Evolutionary conservation across 169 alveolate species (phyloP).

Genomic region (Babesia gibsoni): DNA sequence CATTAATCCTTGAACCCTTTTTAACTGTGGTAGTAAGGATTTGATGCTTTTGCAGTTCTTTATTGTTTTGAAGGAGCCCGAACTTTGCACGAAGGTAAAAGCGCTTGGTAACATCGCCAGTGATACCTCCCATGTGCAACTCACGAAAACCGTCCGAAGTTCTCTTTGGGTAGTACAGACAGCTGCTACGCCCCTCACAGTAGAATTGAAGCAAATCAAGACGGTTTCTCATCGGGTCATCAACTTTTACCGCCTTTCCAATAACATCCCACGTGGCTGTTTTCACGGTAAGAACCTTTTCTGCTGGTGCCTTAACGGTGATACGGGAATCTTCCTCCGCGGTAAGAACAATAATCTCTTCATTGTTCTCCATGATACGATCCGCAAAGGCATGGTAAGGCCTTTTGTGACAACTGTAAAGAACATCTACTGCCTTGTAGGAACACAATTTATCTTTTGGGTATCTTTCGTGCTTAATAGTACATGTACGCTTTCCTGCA

Average conservation of each 20-base stretch:
- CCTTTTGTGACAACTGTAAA: slow-evolving; percentile 14
- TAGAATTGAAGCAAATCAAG: slow-evolving; percentile 41
- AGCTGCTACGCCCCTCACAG: slow-evolving; percentile 58
- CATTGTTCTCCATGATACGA: neutral
- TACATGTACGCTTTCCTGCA: slow-evolving; percentile 27
- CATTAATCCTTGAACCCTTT: neutral
- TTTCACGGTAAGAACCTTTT: slow-evolving; percentile 20
- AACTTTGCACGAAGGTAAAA: slow-evolving; percentile 29
- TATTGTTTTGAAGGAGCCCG: neutral
- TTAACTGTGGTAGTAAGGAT: neutral
- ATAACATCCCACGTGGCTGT: slow-evolving; percentile 54
- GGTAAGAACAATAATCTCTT: slow-evolving; percentile 8
- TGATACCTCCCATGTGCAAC: slow-evolving; percentile 57
- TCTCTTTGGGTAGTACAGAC: slow-evolving; percentile 50
- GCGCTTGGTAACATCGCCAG: slow-evolving; percentile 13
- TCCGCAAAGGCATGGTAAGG: slow-evolving; percentile 11
- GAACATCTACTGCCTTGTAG: slow-evolving; percentile 29
- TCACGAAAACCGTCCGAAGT: slow-evolving; percentile 50
- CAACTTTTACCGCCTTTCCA: slow-evolving; percentile 8
- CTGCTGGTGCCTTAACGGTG: slow-evolving; percentile 43
- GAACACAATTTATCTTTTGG: neutral
- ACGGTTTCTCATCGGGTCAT: slow-evolving; percentile 54
- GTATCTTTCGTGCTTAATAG: neutral
- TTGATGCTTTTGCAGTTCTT: neutral
- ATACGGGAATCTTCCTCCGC: slow-evolving; percentile 59